Percentiles rank a stretch among this genome's conserved stretches.
Conservation (phyloP, 2,329 filamentous ascomycete genomes). For the Aspergillus alliaceus region DNA sequence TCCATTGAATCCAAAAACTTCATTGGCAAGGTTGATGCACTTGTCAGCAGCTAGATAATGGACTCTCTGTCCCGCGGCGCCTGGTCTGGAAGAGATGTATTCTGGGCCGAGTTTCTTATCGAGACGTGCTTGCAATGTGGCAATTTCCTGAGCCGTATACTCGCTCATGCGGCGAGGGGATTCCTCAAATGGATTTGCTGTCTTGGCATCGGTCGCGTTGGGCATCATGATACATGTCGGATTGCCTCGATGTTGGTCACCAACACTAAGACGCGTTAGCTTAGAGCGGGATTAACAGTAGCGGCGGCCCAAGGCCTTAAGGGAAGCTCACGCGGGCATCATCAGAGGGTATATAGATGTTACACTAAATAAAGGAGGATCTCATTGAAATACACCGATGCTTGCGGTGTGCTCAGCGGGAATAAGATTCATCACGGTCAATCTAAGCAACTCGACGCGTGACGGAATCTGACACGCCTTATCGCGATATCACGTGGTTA, state of each 20-base stretch:
- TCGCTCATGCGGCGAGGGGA: conserved; percentile 66
- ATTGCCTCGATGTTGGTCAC: conserved; percentile 63
- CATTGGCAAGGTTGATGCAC: conserved; percentile 90
- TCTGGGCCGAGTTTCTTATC: conserved; percentile 95
- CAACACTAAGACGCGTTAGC: conserved; percentile 54
- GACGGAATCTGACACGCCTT: conserved; percentile 19
- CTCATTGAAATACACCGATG: not conserved
- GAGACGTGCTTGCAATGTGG: conserved; percentile 79
- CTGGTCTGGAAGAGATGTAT: conserved; percentile 84
- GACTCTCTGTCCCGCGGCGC: conserved; percentile 80
- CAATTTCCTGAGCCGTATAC: conserved; percentile 88
- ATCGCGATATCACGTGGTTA: conserved; percentile 36
- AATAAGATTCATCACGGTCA: conserved; percentile 14
- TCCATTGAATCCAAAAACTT: conserved; percentile 95
- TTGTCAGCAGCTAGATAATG: conserved; percentile 97
- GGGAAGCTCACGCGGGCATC: conserved; percentile 49
- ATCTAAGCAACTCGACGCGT: conserved; percentile 17
- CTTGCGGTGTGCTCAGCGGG: conserved; percentile 9
- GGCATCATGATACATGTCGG: conserved; percentile 44
- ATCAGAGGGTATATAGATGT: conserved; percentile 11
- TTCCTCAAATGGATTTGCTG: conserved; percentile 79
- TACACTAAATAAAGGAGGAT: not conserved
- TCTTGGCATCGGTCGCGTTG: conserved; percentile 32
- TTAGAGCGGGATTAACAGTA: conserved; percentile 5
- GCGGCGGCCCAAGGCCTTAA: not conserved